Base-by-base conservation (phyloP, 2,329 filamentous ascomycete species). In the Penicillium brasilianum region DNA sequence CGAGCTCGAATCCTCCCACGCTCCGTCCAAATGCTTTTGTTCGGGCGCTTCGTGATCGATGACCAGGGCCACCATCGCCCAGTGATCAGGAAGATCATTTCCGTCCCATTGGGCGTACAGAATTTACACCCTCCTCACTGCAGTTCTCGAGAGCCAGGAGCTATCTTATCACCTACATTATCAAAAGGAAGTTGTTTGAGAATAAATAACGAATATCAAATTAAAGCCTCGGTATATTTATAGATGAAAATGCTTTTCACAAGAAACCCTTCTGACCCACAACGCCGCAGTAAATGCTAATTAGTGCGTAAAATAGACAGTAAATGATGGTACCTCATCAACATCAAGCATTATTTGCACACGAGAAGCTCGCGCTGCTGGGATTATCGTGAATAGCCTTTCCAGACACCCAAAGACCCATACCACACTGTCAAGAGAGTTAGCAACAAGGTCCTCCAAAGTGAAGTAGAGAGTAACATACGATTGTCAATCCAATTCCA, bases 381-480 rank as follows among this genome's bases (percentile, higher is more conserved):
- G 72, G 66, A 43, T 74, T 68, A 43, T 75, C 73, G 30, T 75
- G 73, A 22, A 76, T 67, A n/a, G 72, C 69, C 49, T 74, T 75
- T 3, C 74, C 73, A 9, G 74, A 76, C 22, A 74, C 72, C 57
- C 70, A 76, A 11, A 76, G 71, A 22, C 74, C 74, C n/a, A 76
- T 69, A 55, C 72, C 72, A 44, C 74, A 75, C 66, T 71, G 36
- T n/a, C 39, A 36, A 14, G 14, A 37, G 22, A 59, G 53, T 61
- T 51, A 58, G 56, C 30, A 49, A 25, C 10, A 3, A 25, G 14
- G 7, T 16, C 13, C 41, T 8, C 30, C 2, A 6, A 18, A 18
- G 44, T 7, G 10, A 25, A 20, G 4, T 2, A 13, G 2, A 30
- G n/a, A 9, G 11, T 14, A 36, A 65, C 70, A 2, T 64, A 72